A percentile compares a stretch with the other conserved stretches of the same genome.
Conservation (phyloP, 306 rosid genomes). For the Nissolia schottii region DNA sequence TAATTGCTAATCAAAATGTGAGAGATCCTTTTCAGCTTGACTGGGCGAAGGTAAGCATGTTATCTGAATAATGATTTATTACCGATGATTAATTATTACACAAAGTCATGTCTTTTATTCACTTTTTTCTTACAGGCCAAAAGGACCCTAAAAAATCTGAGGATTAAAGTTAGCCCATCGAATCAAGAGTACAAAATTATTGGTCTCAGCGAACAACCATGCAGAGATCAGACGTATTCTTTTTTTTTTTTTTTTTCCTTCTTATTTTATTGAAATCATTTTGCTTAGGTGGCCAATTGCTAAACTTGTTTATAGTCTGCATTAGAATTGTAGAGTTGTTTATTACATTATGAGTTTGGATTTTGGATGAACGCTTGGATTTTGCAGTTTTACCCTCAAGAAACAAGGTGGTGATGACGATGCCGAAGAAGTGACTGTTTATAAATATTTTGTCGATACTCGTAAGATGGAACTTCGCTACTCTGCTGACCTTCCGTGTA, state of each 20-base stretch:
- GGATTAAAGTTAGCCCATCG: constrained; percentile 66
- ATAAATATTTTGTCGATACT: constrained; percentile 65
- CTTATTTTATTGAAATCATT: not conserved
- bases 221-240: constrained; percentile 68
- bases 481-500: constrained; percentile 75
- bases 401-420: constrained; percentile 45
- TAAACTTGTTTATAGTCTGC: not conserved
- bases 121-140: constrained; percentile 60
- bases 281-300: not conserved
- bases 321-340: not conserved
- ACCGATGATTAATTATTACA: not conserved
- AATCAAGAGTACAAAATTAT: constrained; percentile 72
- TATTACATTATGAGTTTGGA: not conserved
- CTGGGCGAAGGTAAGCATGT: constrained; percentile 78
- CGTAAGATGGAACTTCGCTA: constrained; percentile 64
- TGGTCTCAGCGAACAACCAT: constrained; percentile 78
- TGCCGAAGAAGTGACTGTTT: constrained; percentile 61
- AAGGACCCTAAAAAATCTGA: constrained; percentile 70
- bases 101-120: not conserved
- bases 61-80: not conserved
- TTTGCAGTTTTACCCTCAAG: constrained; percentile 67
- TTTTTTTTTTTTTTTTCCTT: not conserved
- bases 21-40: constrained; percentile 79
- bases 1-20: constrained; percentile 76
- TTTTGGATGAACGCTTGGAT: not conserved